Conservation (phyloP, 169 alveolate species). For the Theileria orientalis region DNA sequence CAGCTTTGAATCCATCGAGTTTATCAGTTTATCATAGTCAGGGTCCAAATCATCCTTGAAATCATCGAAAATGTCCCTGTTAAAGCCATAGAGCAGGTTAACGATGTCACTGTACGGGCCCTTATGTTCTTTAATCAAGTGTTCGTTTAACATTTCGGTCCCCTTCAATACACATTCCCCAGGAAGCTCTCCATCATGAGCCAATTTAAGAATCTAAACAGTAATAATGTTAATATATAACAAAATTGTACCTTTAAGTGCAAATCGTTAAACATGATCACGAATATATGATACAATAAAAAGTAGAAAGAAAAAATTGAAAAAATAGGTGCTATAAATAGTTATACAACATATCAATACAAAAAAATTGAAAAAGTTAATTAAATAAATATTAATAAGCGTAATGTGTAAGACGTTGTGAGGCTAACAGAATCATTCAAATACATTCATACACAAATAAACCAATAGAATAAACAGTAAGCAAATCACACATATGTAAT, state of each 20-base stretch:
- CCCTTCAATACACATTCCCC: slow-evolving; percentile 20
- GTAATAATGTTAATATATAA: background rate
- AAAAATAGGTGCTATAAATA: no score
- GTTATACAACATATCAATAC: no score
- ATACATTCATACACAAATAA: no score
- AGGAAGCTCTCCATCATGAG: slow-evolving; percentile 6
- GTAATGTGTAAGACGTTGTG: no score
- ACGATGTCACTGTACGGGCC: background rate
- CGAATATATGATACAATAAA: background rate
- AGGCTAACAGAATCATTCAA: no score
- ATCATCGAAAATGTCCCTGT: slow-evolving; percentile 9
- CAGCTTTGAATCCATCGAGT: background rate
- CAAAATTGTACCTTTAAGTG: background rate
- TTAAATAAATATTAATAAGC: no score
- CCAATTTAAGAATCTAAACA: background rate
- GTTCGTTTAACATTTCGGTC: slow-evolving; percentile 10
- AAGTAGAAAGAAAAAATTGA: no score
- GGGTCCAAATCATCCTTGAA: slow-evolving; percentile 3
- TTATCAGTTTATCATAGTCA: slow-evolving; percentile 2
- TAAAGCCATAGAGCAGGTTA: background rate
- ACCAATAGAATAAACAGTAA: no score
- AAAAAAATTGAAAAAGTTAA: no score
- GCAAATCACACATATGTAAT: no score
- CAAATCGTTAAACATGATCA: background rate
- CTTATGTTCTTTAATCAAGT: no score